These are phyloP conservation scores for Rutstroemia sydowiana DNA, from an alignment of 2,329 filamentous ascomycete genomes.

Conservation along the genomic window DNA sequence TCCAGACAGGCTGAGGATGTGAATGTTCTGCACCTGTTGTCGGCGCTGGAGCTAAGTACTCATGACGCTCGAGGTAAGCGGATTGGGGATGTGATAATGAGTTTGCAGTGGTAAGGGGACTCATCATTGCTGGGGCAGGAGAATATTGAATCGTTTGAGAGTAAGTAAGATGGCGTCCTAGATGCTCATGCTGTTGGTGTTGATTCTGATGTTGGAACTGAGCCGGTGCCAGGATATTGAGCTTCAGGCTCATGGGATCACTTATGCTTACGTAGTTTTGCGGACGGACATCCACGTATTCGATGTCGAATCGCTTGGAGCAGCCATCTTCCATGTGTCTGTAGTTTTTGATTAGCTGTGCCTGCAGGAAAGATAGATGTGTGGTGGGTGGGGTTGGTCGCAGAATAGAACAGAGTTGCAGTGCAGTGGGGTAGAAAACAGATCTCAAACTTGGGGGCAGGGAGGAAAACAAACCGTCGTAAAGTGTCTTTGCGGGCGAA, in stretches of 20 bases:
- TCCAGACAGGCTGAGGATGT: constrained; percentile 13
- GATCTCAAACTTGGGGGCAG: no score
- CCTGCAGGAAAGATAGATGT: no score
- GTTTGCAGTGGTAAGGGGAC: constrained; percentile 22
- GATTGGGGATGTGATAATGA: constrained; percentile 16
- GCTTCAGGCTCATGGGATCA: constrained; percentile 13
- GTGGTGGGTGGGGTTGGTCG: not conserved
- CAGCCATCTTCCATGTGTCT: constrained; percentile 76
- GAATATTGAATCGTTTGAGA: constrained; percentile 20
- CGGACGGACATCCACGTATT: constrained; percentile 28
- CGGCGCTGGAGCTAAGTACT: constrained; percentile 11
- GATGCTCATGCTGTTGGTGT: constrained; percentile 8
- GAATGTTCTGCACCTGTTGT: constrained; percentile 9
- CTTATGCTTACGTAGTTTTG: constrained; percentile 19
- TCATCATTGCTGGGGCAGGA: constrained; percentile 13
- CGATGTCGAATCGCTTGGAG: constrained; percentile 50
- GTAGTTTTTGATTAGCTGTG: constrained; percentile 2
- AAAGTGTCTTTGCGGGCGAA: constrained; percentile 80
- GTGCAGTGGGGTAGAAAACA: no score
- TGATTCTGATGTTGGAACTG: constrained; percentile 12
- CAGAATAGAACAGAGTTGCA: no score
- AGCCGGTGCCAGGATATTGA: not conserved
- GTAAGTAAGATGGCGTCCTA: constrained; percentile 22
- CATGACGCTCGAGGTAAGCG: constrained; percentile 13
- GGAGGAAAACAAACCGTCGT: constrained; percentile 47